Percentiles rank a stretch among this genome's conserved stretches.
These are phyloP conservation scores for Sporothrix variecibatus DNA, from an alignment of 2,329 filamentous ascomycete species.

Conservation along the genomic window DNA sequence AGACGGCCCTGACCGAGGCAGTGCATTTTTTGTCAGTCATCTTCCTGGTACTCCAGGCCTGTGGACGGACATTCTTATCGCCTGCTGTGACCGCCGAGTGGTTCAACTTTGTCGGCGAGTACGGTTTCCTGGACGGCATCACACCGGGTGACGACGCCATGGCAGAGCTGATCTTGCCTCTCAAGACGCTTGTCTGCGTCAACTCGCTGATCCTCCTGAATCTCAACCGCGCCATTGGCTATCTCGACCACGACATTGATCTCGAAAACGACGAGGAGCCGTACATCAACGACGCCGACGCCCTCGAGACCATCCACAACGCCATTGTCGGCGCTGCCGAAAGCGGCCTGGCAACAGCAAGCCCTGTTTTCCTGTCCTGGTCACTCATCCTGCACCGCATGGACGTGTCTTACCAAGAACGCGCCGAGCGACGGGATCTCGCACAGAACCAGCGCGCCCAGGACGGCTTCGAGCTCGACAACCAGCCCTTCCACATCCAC, in stretches of 20 bases:
- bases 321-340: slow-evolving; percentile 65
- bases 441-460: slow-evolving; percentile 60
- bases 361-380: slow-evolving; percentile 80
- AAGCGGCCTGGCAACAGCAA: slow-evolving; percentile 61
- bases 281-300: slow-evolving; percentile 69
- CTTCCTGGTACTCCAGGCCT: slow-evolving; percentile 67
- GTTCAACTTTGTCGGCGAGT: slow-evolving; percentile 71
- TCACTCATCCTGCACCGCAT: slow-evolving; percentile 72
- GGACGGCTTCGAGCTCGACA: slow-evolving; percentile 57
- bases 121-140: slow-evolving; percentile 69
- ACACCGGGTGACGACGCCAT: slow-evolving; percentile 47
- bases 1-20: slow-evolving; percentile 67
- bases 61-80: slow-evolving; percentile 56
- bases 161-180: slow-evolving; percentile 57
- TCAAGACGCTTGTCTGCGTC: slow-evolving; percentile 70
- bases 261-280: slow-evolving; percentile 48
- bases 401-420: slow-evolving; percentile 61
- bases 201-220: slow-evolving; percentile 74
- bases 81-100: slow-evolving; percentile 65
- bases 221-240: slow-evolving; percentile 57
- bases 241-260: slow-evolving; percentile 55
- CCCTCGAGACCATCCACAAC: slow-evolving; percentile 72
- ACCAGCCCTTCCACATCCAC: slow-evolving; percentile 32
- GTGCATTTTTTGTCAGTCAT: slow-evolving; percentile 73
- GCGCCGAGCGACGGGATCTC: slow-evolving; percentile 62